Percentiles rank a stretch among this genome's conserved stretches.
These are phyloP conservation scores for Globisporangium nagaii DNA, from an alignment of 352 stramenopile genomes.

Conservation along the genomic window DNA sequence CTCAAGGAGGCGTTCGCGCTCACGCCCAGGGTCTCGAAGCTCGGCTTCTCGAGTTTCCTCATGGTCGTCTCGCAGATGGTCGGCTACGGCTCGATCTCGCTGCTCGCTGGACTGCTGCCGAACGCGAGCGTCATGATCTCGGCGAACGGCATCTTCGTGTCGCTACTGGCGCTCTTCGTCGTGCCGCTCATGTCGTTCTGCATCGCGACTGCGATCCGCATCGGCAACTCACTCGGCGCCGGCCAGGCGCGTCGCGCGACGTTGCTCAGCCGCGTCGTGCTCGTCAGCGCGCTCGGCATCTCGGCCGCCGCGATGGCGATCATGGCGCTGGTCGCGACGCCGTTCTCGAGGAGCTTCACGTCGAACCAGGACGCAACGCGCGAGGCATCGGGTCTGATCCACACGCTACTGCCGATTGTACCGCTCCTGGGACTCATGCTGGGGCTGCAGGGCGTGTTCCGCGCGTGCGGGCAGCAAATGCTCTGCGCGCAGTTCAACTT, in stretches of 20 bases:
- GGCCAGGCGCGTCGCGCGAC: slow-evolving; percentile 19
- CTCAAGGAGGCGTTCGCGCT: slow-evolving; percentile 8
- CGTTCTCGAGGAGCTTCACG: slow-evolving; percentile 15
- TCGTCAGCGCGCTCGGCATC: slow-evolving; percentile 9
- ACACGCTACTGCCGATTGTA: slow-evolving; percentile 4
- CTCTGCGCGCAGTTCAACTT: slow-evolving; percentile 17
- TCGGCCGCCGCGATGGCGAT: slow-evolving; percentile 13
- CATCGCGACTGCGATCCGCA: slow-evolving; percentile 25
- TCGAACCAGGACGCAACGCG: slow-evolving; percentile 1
- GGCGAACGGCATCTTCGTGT: slow-evolving; percentile 29
- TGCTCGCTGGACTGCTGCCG: slow-evolving; percentile 23
- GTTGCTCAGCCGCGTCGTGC: slow-evolving; percentile 14
- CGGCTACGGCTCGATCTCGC: slow-evolving; percentile 11
- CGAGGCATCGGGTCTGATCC: neutral
- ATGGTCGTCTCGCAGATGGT: slow-evolving; percentile 18
- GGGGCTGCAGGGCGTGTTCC: slow-evolving; percentile 10
- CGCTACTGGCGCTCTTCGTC: slow-evolving; percentile 20
- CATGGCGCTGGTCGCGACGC: slow-evolving; percentile 13
- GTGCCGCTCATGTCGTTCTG: slow-evolving; percentile 24
- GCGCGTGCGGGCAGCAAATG: slow-evolving; percentile 15
- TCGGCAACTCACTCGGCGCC: slow-evolving; percentile 27
- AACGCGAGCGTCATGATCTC: slow-evolving; percentile 26
- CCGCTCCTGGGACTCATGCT: slow-evolving; percentile 10
- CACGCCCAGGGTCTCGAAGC: slow-evolving; percentile 7
- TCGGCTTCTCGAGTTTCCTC: slow-evolving; percentile 11